Conservation (phyloP, 768 basidiomycete genomes). For the Rhizopogon salebrosus region DNA sequence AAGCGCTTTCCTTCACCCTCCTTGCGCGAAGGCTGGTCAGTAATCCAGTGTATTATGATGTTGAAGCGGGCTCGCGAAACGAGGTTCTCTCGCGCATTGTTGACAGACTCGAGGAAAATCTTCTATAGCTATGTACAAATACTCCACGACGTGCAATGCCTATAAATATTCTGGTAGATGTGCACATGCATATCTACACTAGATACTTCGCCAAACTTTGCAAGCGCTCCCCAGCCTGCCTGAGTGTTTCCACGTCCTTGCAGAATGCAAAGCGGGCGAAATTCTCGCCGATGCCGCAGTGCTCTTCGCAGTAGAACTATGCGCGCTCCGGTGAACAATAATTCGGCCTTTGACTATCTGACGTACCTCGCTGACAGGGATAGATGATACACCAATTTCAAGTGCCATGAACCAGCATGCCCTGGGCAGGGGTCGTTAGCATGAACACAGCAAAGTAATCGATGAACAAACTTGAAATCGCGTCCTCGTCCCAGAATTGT, state of each 20-base stretch:
- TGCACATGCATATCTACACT: constrained; percentile 4
- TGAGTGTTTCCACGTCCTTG: constrained; percentile 87
- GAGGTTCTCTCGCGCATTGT: constrained; percentile 67
- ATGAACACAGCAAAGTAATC: background rate
- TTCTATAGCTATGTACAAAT: background rate
- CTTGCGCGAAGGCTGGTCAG: constrained; percentile 61
- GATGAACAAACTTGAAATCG: constrained; percentile 67
- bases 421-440: constrained; percentile 33
- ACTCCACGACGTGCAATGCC: background rate
- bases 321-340: constrained; percentile 7
- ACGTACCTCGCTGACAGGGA: constrained; percentile 90
- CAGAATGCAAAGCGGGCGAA: constrained; percentile 93
- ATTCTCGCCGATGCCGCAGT: constrained; percentile 78
- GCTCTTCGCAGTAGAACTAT: constrained; percentile 91
- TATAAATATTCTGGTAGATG: background rate
- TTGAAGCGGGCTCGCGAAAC: constrained; percentile 34
- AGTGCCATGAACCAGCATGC: constrained; percentile 95
- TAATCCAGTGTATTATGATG: constrained; percentile 86
- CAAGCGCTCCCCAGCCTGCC: constrained; percentile 77
- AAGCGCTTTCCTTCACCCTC: constrained; percentile 78
- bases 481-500: constrained; percentile 73
- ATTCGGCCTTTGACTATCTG: background rate
- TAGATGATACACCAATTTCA: constrained; percentile 87
- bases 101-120: constrained; percentile 38
- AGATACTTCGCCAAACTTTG: constrained; percentile 68